These are phyloP conservation scores for Imleria badia DNA, from an alignment of 768 basidiomycete species.

Conservation along the genomic window DNA sequence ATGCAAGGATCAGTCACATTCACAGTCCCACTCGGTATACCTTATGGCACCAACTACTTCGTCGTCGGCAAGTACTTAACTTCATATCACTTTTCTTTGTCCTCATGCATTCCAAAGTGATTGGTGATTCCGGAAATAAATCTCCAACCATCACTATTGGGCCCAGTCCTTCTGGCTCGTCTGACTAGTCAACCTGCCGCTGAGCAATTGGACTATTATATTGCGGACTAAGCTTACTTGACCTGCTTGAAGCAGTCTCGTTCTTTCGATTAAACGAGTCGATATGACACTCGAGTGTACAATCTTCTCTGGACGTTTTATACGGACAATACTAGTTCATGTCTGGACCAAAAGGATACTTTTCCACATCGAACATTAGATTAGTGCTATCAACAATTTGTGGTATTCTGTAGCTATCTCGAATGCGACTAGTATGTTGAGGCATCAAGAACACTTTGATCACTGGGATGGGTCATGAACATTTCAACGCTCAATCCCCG, in stretches of 20 bases:
- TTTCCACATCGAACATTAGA: neutral
- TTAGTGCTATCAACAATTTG: neutral
- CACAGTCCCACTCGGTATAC: conserved; percentile 49
- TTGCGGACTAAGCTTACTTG: neutral
- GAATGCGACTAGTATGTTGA: neutral
- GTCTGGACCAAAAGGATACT: neutral
- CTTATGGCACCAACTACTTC: conserved; percentile 48
- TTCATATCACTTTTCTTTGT: neutral
- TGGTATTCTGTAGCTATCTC: neutral
- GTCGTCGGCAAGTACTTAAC: conserved; percentile 53
- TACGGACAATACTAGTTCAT: conserved; percentile 14
- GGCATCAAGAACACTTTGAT: neutral
- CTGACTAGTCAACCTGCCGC: neutral
- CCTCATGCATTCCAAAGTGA: conserved; percentile 39
- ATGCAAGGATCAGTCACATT: conserved; percentile 47
- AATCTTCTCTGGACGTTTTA: conserved; percentile 9
- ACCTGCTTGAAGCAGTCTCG: neutral
- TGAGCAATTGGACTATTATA: neutral
- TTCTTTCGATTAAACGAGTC: conserved; percentile 6
- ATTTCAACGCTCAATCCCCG: conserved; percentile 18
- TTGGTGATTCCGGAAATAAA: conserved; percentile 67
- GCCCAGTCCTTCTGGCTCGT: neutral
- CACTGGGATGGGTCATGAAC: no score
- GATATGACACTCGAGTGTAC: neutral
- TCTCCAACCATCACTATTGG: conserved; percentile 59